Base-by-base conservation (phyloP, 257 asterid genomes). In the Datura wrightii region DNA sequence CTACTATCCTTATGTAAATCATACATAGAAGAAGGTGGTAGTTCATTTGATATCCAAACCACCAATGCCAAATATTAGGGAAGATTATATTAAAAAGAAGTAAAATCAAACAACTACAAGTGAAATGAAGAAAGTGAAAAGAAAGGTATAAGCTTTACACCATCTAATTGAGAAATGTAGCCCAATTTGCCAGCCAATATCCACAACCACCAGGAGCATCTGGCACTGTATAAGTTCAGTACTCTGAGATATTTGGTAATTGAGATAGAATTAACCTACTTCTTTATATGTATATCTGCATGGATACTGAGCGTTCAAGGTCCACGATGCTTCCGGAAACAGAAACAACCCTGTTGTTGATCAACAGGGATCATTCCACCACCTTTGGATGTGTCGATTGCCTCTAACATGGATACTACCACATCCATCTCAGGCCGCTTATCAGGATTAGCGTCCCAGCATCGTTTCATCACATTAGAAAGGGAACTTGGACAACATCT, bases 321-420 rank as follows among this genome's bases (percentile, higher is more conserved):
- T n/a, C 98, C 98, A 3, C 98, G 93, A 39, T 74, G 34, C 90
- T 91, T 90, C 46, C 88, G 82, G 88, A 93, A 92, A 79, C 97
- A 94, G 34, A 94, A 90, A 86, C 98, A 94, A 6, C 97, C 91
- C 50, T 90, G 94, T 79, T 90, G 95, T 82, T 94, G 97, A 86
- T 92, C 98, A 9, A 82, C 87, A 1, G 98, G 98, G 86, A 94
- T 94, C 98, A 94, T 94, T 70, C 98, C 98, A n/a, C 98, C 98
- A 2, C 98, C 98, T 88, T 92, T 93, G 2, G 97, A 85, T 2
- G 97, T 93, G 86, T 94, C 98, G 37, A 93, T 93, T 0, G 92
- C 98, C 91, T 94, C 98, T 19, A 94, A 18, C 95, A 94, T 83
- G 9, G 92, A 55, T 18, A 94, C 98, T 3, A 93, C 97, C 89